phyloP scores from a whole-genome alignment of 352 stramenopile genomes.

The Globisporangium apiculatum region DNA sequence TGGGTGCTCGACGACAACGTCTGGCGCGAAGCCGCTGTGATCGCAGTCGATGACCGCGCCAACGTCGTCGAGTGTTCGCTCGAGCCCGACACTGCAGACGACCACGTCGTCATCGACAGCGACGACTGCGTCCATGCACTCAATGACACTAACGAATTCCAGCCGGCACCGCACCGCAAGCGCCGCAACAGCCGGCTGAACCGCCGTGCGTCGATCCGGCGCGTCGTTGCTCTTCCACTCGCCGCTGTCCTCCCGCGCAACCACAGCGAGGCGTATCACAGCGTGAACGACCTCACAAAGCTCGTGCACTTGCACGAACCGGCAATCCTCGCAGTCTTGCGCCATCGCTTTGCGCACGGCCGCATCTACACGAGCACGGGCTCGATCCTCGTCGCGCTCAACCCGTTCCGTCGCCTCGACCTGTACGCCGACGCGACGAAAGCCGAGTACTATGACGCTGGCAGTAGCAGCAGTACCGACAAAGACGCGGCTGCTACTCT shows the following conservation, averaged over 20 bases:
- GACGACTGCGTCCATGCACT: conserved; percentile 17
- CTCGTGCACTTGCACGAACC: conserved; percentile 89
- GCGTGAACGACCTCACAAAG: conserved; percentile 85
- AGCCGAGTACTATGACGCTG: conserved; percentile 55
- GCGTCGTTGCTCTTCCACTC: conserved; percentile 24
- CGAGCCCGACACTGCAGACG: conserved; percentile 33
- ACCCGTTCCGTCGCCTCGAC: conserved; percentile 68
- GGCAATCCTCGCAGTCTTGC: conserved; percentile 85
- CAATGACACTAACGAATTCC: conserved; percentile 28
- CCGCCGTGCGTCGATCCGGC: conserved; percentile 33
- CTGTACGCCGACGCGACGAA: conserved; percentile 70
- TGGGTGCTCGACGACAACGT: conserved; percentile 70
- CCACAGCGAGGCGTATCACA: conserved; percentile 50
- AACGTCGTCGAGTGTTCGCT: conserved; percentile 49
- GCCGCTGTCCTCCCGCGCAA: conserved; percentile 52
- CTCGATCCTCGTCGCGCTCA: conserved; percentile 80
- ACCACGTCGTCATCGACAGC: conserved; percentile 22
- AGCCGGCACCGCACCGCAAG: conserved; percentile 25
- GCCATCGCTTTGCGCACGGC: conserved; percentile 73
- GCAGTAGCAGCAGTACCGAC: conserved; percentile 20
- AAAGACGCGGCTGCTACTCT: conserved; percentile 47
- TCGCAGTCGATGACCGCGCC: conserved; percentile 28
- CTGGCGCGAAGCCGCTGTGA: conserved; percentile 68
- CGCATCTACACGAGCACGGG: conserved; percentile 88
- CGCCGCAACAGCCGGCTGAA: conserved; percentile 30